phyloP scores from a whole-genome alignment of 2,329 filamentous ascomycete genomes.

The Fusarium armeniacum region DNA sequence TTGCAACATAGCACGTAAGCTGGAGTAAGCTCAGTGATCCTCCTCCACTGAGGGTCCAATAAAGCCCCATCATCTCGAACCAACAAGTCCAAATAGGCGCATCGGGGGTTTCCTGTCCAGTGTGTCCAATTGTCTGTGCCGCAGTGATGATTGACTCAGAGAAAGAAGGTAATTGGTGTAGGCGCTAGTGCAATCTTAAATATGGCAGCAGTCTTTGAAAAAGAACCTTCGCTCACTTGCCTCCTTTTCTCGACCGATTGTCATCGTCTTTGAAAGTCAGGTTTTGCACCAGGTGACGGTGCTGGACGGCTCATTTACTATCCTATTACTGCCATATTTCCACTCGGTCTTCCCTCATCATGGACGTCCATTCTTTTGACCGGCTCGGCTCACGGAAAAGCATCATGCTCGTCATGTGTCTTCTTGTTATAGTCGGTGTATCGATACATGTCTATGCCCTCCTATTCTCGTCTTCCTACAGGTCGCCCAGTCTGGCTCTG shows the following conservation, averaged over 20 bases:
- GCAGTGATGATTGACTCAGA: neutral
- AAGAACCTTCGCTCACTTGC: neutral
- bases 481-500: neutral
- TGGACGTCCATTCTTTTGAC: neutral
- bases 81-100: neutral
- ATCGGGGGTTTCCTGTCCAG: neutral
- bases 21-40: too few species aligned
- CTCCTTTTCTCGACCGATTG: too few species aligned
- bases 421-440: constrained; percentile 14
- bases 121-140: neutral
- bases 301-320: neutral
- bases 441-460: constrained; percentile 7
- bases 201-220: neutral
- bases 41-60: neutral
- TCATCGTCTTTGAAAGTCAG: neutral
- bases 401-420: neutral
- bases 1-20: neutral
- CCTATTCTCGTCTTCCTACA: neutral
- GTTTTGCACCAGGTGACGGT: neutral
- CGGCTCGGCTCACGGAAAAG: constrained; percentile 6
- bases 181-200: neutral
- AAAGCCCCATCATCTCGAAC: neutral
- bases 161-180: neutral
- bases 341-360: neutral
- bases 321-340: too few species aligned